Percentiles rank a stretch among this genome's conserved stretches.
Conservation (phyloP, 805 yeast genomes). For the Saccharomycopsis guyanensis region DNA sequence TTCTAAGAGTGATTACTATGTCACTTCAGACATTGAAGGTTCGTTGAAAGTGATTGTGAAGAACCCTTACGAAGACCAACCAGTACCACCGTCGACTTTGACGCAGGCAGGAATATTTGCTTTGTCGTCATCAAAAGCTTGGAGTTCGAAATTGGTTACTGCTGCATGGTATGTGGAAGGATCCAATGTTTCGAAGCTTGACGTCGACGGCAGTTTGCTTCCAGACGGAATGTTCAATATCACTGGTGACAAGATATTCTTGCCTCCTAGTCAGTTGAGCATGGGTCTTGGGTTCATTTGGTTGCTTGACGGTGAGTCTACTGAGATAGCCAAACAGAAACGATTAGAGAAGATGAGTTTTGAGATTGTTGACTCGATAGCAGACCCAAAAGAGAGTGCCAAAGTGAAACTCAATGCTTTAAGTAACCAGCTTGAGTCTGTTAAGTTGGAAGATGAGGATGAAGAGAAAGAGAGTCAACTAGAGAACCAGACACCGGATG, state of each 20-base stretch:
- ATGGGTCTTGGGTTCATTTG: constrained; percentile 87
- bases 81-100: constrained; percentile 77
- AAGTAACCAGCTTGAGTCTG: neutral
- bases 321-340: constrained; percentile 20
- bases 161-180: constrained; percentile 85
- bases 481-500: neutral
- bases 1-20: constrained; percentile 58
- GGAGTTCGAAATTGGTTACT: constrained; percentile 78
- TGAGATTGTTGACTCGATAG: constrained; percentile 26
- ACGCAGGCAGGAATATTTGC: constrained; percentile 85
- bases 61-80: constrained; percentile 65
- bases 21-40: constrained; percentile 67
- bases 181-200: constrained; percentile 59
- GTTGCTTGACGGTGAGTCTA: constrained; percentile 51
- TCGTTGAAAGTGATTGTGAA: constrained; percentile 72
- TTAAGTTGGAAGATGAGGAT: constrained; percentile 11
- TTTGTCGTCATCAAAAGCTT: constrained; percentile 75
- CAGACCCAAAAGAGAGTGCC: constrained; percentile 27
- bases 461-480: constrained; percentile 6
- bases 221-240: constrained; percentile 51
- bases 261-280: constrained; percentile 76
- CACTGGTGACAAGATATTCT: constrained; percentile 45
- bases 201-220: constrained; percentile 50
- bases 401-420: constrained; percentile 1
- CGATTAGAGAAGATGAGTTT: constrained; percentile 26